Base-by-base conservation (phyloP, 2,329 filamentous ascomycete species). In the Cordyceps fumosorosea region DNA sequence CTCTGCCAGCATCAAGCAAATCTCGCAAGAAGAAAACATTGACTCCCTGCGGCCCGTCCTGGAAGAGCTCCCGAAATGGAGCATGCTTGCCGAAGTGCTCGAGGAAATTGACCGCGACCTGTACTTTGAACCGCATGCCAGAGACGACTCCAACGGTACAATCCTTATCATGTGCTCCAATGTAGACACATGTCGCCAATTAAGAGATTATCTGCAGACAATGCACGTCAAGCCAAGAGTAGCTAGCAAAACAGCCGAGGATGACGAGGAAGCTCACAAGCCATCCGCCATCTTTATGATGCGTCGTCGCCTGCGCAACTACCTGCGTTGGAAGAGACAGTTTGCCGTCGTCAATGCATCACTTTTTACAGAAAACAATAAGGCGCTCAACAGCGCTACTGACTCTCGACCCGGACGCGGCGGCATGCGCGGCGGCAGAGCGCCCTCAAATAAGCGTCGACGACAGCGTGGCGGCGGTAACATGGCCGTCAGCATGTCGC, bases 121-220 rank as follows among this genome's bases (percentile, higher is more conserved):
- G 18, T 95, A 96, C 72, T 88, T 96, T 69, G 93, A 96, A 65
- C 89, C 91, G 6, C 78, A 81, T 10, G 77, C 81, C n/a, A 81
- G 84, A 62, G 91, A 95, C 72, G 90, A 92, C 69, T 96, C 92
- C 0, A 96, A 92, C 70, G 90, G 90, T n/a, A 91, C 90, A 2
- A 91, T 96, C 56, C 78, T 99, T 40, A 91, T 99, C 72, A 98
- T 99, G 95, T 98, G 93, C 71, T 88, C 89, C 29, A 93, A 96
- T 69, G 86, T 90, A 62, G 86, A 87, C 62, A 96, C 91, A 10
- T 96, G 91, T 70, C 84, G 89, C 16, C 95, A 99, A 69, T 79
- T 99, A 48, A 86, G 91, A 66, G 93, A 98, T 72, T 98, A 93
- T 71, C 78, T 99, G 22, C 89, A 96, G 72, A 92, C 86, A 7